phyloP scores from a whole-genome alignment of 257 asterid species.

The Plectranthus barbatus region DNA sequence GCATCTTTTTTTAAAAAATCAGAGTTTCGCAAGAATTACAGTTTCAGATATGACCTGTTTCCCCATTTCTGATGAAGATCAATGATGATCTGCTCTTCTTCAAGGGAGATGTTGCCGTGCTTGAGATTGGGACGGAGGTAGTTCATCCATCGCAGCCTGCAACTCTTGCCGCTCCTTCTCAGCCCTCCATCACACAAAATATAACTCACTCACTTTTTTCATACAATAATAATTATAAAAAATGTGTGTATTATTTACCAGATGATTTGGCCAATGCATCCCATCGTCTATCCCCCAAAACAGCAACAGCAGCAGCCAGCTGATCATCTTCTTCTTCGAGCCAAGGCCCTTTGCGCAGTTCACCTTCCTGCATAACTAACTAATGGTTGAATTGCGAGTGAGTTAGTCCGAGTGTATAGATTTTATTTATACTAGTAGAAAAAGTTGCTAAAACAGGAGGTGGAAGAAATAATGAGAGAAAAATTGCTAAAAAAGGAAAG shows the following conservation, averaged over 20 bases:
- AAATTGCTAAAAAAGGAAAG: constrained; percentile 10
- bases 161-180: constrained; percentile 64
- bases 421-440: constrained; percentile 12
- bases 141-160: constrained; percentile 80
- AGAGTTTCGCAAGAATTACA: too few relatives aligned
- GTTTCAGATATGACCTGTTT: constrained; percentile 32
- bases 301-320: constrained; percentile 39
- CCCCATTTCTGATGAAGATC: constrained; percentile 61
- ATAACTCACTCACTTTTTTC: too few relatives aligned
- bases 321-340: constrained; percentile 57
- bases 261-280: constrained; percentile 70
- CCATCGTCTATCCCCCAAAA: constrained; percentile 58
- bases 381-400: too few relatives aligned
- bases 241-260: too few relatives aligned
- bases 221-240: too few relatives aligned
- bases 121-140: constrained; percentile 63
- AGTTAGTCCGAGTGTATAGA: constrained; percentile 8
- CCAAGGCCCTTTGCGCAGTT: constrained; percentile 67
- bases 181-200: constrained; percentile 29
- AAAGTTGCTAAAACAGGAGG: constrained; percentile 14
- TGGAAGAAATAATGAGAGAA: neutral
- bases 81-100: constrained; percentile 43
- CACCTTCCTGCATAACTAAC: constrained; percentile 28
- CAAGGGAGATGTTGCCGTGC: constrained; percentile 45
- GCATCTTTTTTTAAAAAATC: too few relatives aligned